A percentile compares a stretch with the other conserved stretches of the same genome.
Conservation (phyloP, 805 yeast genomes). For the Tetrapisispora fleetii region DNA sequence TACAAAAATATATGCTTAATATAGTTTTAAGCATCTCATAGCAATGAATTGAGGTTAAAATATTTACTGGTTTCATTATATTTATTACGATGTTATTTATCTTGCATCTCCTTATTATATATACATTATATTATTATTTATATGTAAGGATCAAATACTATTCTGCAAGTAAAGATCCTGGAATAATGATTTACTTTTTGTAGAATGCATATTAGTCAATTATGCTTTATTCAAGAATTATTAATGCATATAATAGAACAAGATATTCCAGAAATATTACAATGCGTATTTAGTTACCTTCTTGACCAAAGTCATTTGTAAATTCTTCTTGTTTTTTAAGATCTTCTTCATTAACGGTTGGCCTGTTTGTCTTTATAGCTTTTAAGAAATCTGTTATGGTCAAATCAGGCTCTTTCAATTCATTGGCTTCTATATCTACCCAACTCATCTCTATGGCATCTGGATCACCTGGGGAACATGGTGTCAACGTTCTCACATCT, state of each 20-base stretch:
- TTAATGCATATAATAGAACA: not conserved
- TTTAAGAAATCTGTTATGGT: conserved; percentile 87
- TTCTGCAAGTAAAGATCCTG: not conserved
- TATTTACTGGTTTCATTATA: no score
- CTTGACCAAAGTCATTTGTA: conserved; percentile 94
- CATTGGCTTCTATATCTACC: conserved; percentile 86
- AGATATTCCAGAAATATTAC: not conserved
- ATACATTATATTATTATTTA: no score
- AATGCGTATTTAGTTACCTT: conserved; percentile 44
- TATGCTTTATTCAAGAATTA: not conserved
- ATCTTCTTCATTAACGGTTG: conserved; percentile 86
- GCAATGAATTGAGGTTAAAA: not conserved
- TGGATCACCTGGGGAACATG: conserved; percentile 94
- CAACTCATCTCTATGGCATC: conserved; percentile 85
- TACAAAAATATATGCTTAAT: conserved; percentile 26
- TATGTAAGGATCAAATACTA: no score
- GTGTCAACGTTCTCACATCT: conserved; percentile 47
- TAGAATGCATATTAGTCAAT: no score
- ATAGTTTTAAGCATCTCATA: no score
- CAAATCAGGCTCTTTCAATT: conserved; percentile 80
- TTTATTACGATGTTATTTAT: no score
- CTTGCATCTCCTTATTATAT: no score
- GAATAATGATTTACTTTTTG: not conserved
- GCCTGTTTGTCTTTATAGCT: conserved; percentile 84
- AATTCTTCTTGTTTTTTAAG: conserved; percentile 74